Evolutionary conservation across 805 yeast genomes (phyloP).

Genomic region (Candida odintsovae): DNA sequence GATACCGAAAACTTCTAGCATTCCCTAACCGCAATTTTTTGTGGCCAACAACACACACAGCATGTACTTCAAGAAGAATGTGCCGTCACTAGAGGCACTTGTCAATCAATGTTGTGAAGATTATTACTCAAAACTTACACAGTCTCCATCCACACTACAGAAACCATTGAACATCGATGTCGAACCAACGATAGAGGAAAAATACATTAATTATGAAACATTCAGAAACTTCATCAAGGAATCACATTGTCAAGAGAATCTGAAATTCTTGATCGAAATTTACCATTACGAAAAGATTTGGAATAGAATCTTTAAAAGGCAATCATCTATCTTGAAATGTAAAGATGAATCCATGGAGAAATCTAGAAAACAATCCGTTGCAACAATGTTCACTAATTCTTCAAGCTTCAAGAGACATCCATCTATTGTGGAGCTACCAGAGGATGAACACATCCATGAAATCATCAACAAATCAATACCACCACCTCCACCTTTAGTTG

Average conservation of each 20-base stretch:
- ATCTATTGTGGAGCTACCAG: constrained; percentile 17
- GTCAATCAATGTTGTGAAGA: constrained; percentile 26
- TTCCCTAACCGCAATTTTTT: neutral
- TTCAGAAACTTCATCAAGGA: constrained; percentile 31
- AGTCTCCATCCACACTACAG: neutral
- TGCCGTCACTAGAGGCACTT: constrained; percentile 22
- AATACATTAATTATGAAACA: constrained; percentile 11
- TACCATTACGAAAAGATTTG: constrained; percentile 40
- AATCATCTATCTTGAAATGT: constrained; percentile 26
- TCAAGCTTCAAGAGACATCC: constrained; percentile 14
- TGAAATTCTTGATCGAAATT: constrained; percentile 38
- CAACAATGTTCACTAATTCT: constrained; percentile 15
- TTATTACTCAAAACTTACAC: constrained; percentile 9
- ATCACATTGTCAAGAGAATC: constrained; percentile 42
- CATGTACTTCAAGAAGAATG: neutral
- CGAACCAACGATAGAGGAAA: neutral
- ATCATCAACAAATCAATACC: neutral
- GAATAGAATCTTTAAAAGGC: constrained; percentile 28
- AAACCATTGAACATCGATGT: neutral
- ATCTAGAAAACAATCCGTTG: constrained; percentile 17
- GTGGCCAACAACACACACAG: neutral
- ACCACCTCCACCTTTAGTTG: neutral
- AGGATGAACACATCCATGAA: neutral
- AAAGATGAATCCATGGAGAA: constrained; percentile 16
- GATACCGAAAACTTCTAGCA: neutral